phyloP scores from a whole-genome alignment of 805 yeast species.

The Metschnikowia rubicola region DNA sequence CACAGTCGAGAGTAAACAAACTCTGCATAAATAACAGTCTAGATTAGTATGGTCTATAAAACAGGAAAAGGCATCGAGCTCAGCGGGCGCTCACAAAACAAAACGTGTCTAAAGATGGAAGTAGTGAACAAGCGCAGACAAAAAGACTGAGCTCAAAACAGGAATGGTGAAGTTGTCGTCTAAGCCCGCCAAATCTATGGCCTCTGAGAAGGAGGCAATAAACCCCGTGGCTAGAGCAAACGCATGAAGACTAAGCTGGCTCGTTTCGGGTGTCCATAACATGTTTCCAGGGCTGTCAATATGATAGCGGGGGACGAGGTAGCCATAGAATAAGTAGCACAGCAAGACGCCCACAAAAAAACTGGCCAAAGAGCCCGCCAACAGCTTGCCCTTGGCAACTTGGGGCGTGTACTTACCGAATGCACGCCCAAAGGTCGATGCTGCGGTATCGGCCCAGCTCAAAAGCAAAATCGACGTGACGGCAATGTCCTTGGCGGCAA shows the following conservation, averaged over 20 bases:
- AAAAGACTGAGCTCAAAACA: slow-evolving; percentile 68
- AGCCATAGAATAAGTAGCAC: slow-evolving; percentile 69
- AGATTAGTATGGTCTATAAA: no score
- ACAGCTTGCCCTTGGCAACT: slow-evolving; percentile 67
- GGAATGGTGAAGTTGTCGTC: slow-evolving; percentile 97
- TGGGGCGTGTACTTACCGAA: slow-evolving; percentile 84
- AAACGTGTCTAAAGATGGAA: no score
- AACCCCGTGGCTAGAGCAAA: slow-evolving; percentile 68
- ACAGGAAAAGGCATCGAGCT: no score
- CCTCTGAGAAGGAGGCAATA: slow-evolving; percentile 84
- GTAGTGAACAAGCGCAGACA: slow-evolving; percentile 43
- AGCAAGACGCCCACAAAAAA: slow-evolving; percentile 65
- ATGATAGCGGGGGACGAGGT: slow-evolving; percentile 59
- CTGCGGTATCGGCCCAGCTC: slow-evolving; percentile 98
- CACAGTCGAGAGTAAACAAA: no score
- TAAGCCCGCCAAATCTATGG: slow-evolving; percentile 66
- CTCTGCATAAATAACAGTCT: no score
- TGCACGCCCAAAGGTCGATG: slow-evolving; percentile 86
- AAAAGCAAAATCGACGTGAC: slow-evolving; percentile 72
- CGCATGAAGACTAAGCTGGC: slow-evolving; percentile 49
- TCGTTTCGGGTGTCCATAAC: slow-evolving; percentile 62
- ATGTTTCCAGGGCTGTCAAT: slow-evolving; percentile 57
- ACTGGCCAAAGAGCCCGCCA: slow-evolving; percentile 91
- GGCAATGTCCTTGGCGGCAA: slow-evolving; percentile 77
- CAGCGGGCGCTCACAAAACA: no score